Percentiles rank a stretch among this genome's conserved stretches.
phyloP scores from a whole-genome alignment of 2,329 filamentous ascomycete species.

The Pseudopithomyces maydicus region DNA sequence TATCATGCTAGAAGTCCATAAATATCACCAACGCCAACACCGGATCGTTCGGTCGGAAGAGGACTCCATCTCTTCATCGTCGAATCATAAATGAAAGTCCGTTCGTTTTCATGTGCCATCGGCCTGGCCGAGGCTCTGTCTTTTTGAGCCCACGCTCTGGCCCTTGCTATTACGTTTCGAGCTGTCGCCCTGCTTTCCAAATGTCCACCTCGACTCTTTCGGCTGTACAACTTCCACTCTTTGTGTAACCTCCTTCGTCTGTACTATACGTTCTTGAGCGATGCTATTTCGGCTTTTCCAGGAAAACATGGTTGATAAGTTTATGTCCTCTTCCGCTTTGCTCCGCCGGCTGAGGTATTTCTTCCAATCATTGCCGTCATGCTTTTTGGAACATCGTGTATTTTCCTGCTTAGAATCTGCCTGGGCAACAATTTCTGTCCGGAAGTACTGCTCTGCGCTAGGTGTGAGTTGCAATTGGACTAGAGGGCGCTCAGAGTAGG shows the following conservation, averaged over 20 bases:
- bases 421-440: conserved; percentile 11
- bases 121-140: background rate
- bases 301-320: conserved; percentile 8
- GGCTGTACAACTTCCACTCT: conserved; percentile 12
- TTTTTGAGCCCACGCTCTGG: background rate
- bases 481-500: conserved; percentile 9
- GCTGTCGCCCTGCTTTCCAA: background rate
- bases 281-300: conserved; percentile 11
- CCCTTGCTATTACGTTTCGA: background rate
- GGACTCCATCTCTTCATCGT: background rate
- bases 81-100: background rate
- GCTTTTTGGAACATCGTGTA: background rate
- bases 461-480: conserved; percentile 14
- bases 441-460: conserved; percentile 12
- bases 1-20: too few relatives aligned
- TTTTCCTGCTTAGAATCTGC: background rate
- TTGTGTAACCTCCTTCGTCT: conserved; percentile 14
- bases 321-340: conserved; percentile 11
- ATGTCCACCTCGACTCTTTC: conserved; percentile 13
- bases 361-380: conserved; percentile 11
- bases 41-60: too few relatives aligned
- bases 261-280: conserved; percentile 9
- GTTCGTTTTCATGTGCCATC: background rate
- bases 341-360: conserved; percentile 7
- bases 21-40: too few relatives aligned